Percentiles rank a stretch among this genome's conserved stretches.
Conservation (phyloP, 1,284 basidiomycete species). For the Exsudoporus floridanus region DNA sequence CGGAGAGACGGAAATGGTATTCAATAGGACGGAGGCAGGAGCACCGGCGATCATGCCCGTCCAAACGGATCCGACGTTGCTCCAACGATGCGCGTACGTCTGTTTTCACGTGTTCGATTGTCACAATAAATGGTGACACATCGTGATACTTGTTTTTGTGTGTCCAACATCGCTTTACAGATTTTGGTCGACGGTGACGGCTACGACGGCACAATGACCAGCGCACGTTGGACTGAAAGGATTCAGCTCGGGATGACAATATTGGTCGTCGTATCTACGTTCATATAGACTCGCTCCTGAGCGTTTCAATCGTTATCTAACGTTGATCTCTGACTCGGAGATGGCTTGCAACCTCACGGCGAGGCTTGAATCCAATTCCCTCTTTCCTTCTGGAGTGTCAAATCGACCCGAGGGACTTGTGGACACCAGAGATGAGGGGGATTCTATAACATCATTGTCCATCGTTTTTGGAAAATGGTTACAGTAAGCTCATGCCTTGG, state of each 20-base stretch:
- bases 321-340: neutral
- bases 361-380: neutral
- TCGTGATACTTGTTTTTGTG: neutral
- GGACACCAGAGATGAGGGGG: no score
- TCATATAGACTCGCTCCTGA: neutral
- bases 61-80: conserved; percentile 15
- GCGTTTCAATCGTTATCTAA: neutral
- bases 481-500: no score
- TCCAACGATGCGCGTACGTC: conserved; percentile 29
- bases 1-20: conserved; percentile 29
- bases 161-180: neutral
- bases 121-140: neutral
- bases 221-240: neutral
- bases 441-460: no score
- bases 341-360: neutral
- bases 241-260: neutral
- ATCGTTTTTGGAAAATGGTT: no score
- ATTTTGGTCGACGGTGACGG: conserved; percentile 6
- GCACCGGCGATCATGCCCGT: conserved; percentile 14
- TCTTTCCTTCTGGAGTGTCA: no score
- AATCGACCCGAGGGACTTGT: no score
- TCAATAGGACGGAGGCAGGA: conserved; percentile 22
- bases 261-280: neutral
- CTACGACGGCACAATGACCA: conserved; percentile 2
- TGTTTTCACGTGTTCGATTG: neutral